These are phyloP conservation scores for Erythrobasidium yunnanense DNA, from an alignment of 768 basidiomycete species.

Conservation along the genomic window DNA sequence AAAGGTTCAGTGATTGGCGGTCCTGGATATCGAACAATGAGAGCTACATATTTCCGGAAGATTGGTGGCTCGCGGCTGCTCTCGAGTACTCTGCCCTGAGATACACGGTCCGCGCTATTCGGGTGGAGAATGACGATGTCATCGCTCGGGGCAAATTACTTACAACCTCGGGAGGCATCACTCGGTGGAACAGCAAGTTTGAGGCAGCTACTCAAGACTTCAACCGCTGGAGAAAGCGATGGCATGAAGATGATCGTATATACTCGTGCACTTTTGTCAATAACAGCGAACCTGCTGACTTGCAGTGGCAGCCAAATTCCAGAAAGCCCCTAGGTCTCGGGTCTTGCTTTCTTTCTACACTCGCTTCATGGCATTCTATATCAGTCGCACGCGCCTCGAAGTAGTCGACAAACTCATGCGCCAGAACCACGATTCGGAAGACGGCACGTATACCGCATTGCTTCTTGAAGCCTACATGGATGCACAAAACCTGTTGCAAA, in stretches of 20 bases:
- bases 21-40: no score
- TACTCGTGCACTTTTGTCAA: background rate
- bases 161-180: background rate
- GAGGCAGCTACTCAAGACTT: background rate
- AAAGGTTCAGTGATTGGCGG: background rate
- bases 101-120: background rate
- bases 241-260: background rate
- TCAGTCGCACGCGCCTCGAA: background rate
- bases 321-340: background rate
- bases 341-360: conserved; percentile 4
- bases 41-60: background rate
- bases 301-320: background rate
- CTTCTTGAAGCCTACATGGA: background rate
- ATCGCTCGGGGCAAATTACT: background rate
- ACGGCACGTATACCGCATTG: background rate
- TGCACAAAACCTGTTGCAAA: background rate
- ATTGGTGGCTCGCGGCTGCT: conserved; percentile 12
- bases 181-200: background rate
- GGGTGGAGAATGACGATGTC: background rate
- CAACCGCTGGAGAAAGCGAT: background rate
- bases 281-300: background rate
- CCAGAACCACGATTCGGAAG: background rate
- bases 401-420: background rate
- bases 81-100: conserved; percentile 3
- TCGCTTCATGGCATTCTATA: conserved; percentile 13